Base-by-base conservation (phyloP, 2,329 filamentous ascomycete genomes). In the Talaromyces sp. region DNA sequence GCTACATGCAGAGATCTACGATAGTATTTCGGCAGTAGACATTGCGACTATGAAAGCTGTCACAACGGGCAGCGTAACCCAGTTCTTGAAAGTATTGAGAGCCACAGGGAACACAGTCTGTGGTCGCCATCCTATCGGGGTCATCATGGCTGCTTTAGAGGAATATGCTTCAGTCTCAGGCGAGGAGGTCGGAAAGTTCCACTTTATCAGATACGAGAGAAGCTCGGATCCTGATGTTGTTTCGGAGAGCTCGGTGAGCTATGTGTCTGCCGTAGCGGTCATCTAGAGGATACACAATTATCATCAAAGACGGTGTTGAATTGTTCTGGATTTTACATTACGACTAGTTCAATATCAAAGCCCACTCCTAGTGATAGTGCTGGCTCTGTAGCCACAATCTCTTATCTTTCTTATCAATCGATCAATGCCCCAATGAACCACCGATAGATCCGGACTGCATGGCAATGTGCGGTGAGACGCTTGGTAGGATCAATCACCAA, bases 91-190 rank as follows among this genome's bases (percentile, higher is more conserved):
- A 2, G 88, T 86, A 44, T 76, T 99, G 21, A 77, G 81, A 59
- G 78, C 84, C 39, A 98, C 93, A 0, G 85, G 86, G 14, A 99
- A 99, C 70, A 97, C 95, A 0, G 91, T 99, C 0, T 99, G 95
- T 71, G 95, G 95, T 3, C 83, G 93, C 56, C 95, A 99, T 78
- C 95, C 95, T 0, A 98, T 99, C 69, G 93, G 95, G 0, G 88
- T 98, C 3, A 84, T 90, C 40, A 92, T 99, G 91, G 92, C 93
- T 0, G 92, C 89, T 0, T 76, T 98, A 64, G 93, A 97, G 77
- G 78, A 82, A 56, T 72, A 91, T 35, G 75, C 63, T n/a, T 35
- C 77, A 1, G 72, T 75, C 23, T 77, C 80, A 59, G 68, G 70
- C 28, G 73, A 73, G 9, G 72, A 75, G 66, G 70, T 76, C 63